phyloP scores from a whole-genome alignment of 495 filamentous ascomycete genomes.

The Lasiosphaeria miniovina region DNA sequence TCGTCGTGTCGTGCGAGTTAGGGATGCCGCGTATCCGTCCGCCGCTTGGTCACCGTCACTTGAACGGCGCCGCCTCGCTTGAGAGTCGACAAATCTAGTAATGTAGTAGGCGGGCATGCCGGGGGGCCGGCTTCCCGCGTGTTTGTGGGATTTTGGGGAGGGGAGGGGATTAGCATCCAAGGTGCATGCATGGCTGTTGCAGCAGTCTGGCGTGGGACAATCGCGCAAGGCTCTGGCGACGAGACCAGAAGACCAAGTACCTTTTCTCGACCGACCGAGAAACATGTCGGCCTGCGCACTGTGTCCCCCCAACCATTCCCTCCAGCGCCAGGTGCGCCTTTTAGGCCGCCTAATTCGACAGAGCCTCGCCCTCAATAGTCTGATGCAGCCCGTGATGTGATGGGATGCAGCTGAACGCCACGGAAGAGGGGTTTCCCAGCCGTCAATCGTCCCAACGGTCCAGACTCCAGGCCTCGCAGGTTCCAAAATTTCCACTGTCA shows the following conservation, averaged over 20 bases:
- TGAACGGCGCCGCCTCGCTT: no score
- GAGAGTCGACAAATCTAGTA: no score
- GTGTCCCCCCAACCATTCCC: neutral
- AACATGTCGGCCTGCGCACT: neutral
- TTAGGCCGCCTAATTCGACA: neutral
- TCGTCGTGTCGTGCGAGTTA: no score
- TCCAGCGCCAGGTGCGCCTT: neutral
- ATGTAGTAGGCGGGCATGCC: no score
- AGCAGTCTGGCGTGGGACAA: neutral
- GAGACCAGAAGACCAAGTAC: neutral
- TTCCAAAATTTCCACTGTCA: no score
- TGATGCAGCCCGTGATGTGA: neutral
- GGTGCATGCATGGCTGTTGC: no score
- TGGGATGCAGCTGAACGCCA: conserved; percentile 4
- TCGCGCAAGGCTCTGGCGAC: neutral
- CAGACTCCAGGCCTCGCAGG: neutral
- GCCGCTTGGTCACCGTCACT: no score
- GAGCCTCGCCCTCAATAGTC: neutral
- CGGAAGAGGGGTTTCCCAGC: conserved; percentile 1
- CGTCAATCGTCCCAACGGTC: neutral
- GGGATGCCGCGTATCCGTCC: no score
- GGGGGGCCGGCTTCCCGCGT: no score
- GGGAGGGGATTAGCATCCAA: no score
- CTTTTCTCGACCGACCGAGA: neutral
- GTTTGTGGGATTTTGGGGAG: no score